These are phyloP conservation scores for Saccharum hybrid DNA, from an alignment of 202 grass and related monocot species.

Conservation along the genomic window DNA sequence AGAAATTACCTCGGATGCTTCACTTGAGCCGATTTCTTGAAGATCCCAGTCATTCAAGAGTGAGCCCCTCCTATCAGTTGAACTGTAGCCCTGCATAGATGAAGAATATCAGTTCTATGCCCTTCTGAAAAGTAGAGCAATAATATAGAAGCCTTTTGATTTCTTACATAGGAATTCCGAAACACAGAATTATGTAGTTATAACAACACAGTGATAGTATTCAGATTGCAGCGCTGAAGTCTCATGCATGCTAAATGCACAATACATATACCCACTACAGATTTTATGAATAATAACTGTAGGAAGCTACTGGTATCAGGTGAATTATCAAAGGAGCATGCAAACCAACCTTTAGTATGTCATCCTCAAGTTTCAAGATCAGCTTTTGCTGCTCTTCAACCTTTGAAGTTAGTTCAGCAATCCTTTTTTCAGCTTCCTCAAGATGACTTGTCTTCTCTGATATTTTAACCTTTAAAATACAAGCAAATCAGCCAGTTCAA, in stretches of 20 bases:
- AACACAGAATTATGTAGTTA: conserved; percentile 15
- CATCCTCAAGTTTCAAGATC: conserved; percentile 95
- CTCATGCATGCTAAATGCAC: conserved; percentile 20
- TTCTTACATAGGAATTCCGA: not conserved
- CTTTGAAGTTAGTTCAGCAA: conserved; percentile 72
- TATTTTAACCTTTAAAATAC: conserved; percentile 85
- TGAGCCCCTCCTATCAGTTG: conserved; percentile 75
- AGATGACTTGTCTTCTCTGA: conserved; percentile 85
- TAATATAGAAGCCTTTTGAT: conserved; percentile 13
- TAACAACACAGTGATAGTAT: conserved; percentile 17
- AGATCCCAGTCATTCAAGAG: conserved; percentile 95
- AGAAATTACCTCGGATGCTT: conserved; percentile 83
- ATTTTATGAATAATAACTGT: not conserved
- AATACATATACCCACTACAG: not conserved
- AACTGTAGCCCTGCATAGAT: conserved; percentile 79
- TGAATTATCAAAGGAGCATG: conserved; percentile 38
- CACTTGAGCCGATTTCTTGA: conserved; percentile 89
- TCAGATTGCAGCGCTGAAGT: conserved; percentile 13
- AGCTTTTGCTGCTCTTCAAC: conserved; percentile 95
- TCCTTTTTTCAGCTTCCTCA: conserved; percentile 79
- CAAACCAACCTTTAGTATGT: conserved; percentile 87
- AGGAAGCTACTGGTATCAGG: conserved; percentile 19
- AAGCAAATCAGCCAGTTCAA: conserved; percentile 42
- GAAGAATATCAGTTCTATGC: conserved; percentile 13
- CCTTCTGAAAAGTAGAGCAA: conserved; percentile 29